A percentile compares a stretch with the other conserved stretches of the same genome.
phyloP scores from a whole-genome alignment of 352 stramenopile genomes.

The Pythium plurisporium region DNA sequence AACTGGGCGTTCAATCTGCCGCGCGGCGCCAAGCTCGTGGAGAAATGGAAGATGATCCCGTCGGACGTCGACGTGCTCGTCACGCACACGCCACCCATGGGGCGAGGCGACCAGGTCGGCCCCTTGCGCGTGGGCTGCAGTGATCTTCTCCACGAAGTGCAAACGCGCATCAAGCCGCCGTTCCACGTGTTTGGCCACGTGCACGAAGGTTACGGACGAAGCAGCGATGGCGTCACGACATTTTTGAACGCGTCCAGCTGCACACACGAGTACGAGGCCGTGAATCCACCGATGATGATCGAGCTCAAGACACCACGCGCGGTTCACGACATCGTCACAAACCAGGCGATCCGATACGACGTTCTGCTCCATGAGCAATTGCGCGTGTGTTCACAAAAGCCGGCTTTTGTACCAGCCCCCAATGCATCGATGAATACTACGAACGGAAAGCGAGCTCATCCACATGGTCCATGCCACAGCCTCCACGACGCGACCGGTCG shows the following conservation, averaged over 20 bases:
- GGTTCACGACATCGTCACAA: slow-evolving; percentile 23
- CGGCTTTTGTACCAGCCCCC: slow-evolving; percentile 29
- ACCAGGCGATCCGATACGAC: slow-evolving; percentile 35
- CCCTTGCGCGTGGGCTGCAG: slow-evolving; percentile 62
- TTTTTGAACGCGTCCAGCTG: slow-evolving; percentile 87
- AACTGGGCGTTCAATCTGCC: slow-evolving; percentile 79
- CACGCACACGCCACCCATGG: slow-evolving; percentile 83
- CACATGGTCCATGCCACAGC: not conserved
- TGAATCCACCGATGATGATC: slow-evolving; percentile 65
- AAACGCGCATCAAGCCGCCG: slow-evolving; percentile 55
- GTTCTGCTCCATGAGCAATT: slow-evolving; percentile 64
- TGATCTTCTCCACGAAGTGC: slow-evolving; percentile 68
- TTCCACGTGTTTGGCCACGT: slow-evolving; percentile 91
- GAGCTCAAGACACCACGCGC: slow-evolving; percentile 23
- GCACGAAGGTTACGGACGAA: slow-evolving; percentile 81
- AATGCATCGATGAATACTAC: not conserved
- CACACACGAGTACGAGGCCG: slow-evolving; percentile 69
- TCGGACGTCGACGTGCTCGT: slow-evolving; percentile 80
- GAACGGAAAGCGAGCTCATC: not conserved
- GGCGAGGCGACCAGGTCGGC: slow-evolving; percentile 61
- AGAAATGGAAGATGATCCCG: slow-evolving; percentile 52
- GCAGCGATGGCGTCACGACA: slow-evolving; percentile 62
- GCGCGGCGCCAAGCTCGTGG: slow-evolving; percentile 34
- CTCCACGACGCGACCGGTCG: not conserved
- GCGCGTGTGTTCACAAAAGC: slow-evolving; percentile 57